Evolutionary conservation across 495 filamentous ascomycete species (phyloP).

Genomic region (Jackrogersella minutella): DNA sequence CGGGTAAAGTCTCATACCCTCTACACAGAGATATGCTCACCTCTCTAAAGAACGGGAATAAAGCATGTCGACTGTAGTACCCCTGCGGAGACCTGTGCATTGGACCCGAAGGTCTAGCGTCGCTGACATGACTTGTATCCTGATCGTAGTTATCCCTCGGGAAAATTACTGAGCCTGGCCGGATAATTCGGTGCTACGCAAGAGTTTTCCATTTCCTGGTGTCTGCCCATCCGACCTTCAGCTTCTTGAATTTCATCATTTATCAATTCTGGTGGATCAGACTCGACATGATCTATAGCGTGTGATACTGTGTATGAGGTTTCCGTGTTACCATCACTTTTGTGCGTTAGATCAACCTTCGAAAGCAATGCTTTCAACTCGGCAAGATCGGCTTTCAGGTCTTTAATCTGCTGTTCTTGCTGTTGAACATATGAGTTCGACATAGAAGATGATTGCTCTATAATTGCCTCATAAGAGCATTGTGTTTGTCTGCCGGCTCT

Average conservation of each 20-base stretch:
- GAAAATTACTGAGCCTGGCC: not conserved
- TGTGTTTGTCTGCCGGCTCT: constrained; percentile 30
- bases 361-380: constrained; percentile 26
- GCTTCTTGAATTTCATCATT: not conserved
- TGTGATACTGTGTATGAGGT: not conserved
- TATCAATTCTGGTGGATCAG: not conserved
- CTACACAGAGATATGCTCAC: constrained; percentile 1
- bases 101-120: constrained; percentile 18
- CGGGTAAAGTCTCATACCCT: not conserved
- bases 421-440: not conserved
- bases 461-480: constrained; percentile 34
- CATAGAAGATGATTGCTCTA: constrained; percentile 2
- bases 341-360: not conserved
- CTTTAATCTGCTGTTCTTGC: constrained; percentile 28
- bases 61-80: constrained; percentile 35
- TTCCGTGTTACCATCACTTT: not conserved
- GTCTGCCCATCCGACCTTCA: not conserved
- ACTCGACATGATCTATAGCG: not conserved
- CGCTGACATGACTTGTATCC: not conserved
- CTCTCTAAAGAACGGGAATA: constrained; percentile 40
- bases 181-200: not conserved
- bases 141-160: not conserved
- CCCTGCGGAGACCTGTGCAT: constrained; percentile 26
- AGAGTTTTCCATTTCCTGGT: not conserved
- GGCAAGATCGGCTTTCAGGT: constrained; percentile 15